Percentiles rank a stretch among this genome's conserved stretches.
Conservation (phyloP, 2,329 filamentous ascomycete genomes). For the Malbranchea cinnamomea region DNA sequence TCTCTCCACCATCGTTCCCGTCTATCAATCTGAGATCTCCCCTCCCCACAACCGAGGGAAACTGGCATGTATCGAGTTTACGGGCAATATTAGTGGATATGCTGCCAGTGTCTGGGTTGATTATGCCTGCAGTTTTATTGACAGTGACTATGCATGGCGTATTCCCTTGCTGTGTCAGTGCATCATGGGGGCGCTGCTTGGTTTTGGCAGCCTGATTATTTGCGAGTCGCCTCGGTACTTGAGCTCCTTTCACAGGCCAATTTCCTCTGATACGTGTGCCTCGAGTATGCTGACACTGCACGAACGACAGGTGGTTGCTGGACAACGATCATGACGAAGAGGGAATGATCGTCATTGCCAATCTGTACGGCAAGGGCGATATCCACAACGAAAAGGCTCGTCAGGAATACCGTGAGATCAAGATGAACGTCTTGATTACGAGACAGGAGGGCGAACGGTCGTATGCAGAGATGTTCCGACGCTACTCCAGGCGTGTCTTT, state of each 20-base stretch:
- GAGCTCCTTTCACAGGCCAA: neutral
- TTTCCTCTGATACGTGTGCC: neutral
- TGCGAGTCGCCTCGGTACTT: constrained; percentile 83
- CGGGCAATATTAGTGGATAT: constrained; percentile 92
- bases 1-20: constrained; percentile 79
- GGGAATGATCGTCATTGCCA: constrained; percentile 95
- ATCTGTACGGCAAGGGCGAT: constrained; percentile 89
- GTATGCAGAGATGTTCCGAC: constrained; percentile 86
- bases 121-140: constrained; percentile 87
- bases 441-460: constrained; percentile 89
- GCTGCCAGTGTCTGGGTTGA: constrained; percentile 97
- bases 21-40: constrained; percentile 91
- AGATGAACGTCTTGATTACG: constrained; percentile 88
- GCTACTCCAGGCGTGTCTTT: constrained; percentile 82
- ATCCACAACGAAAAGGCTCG: constrained; percentile 85
- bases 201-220: constrained; percentile 75
- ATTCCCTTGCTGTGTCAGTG: constrained; percentile 85
- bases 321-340: constrained; percentile 98
- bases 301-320: constrained; percentile 67
- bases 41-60: constrained; percentile 92
- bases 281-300: constrained; percentile 14
- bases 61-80: constrained; percentile 94
- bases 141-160: constrained; percentile 77
- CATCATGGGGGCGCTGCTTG: constrained; percentile 78
- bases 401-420: constrained; percentile 96